phyloP scores from a whole-genome alignment of 2,329 filamentous ascomycete genomes.

The Lecanicillium sp. region DNA sequence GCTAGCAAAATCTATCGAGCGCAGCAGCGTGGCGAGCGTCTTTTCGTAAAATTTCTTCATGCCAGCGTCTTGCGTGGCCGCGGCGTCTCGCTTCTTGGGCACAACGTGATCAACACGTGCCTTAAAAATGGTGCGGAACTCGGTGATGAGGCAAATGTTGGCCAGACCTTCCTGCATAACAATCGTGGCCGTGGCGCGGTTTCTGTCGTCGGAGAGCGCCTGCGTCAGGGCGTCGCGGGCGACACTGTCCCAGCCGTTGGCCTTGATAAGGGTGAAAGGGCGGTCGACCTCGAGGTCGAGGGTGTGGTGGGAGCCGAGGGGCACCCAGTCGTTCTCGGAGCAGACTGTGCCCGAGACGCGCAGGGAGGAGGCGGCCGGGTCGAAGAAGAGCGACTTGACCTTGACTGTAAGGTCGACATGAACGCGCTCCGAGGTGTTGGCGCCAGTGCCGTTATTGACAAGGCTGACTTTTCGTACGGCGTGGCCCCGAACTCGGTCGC shows the following conservation, averaged over 20 bases:
- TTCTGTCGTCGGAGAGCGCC: slow-evolving; percentile 69
- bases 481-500: slow-evolving; percentile 49
- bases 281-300: slow-evolving; percentile 80
- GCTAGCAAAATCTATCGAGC: slow-evolving; percentile 68
- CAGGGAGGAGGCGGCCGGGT: slow-evolving; percentile 48
- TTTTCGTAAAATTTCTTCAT: slow-evolving; percentile 71
- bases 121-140: slow-evolving; percentile 71
- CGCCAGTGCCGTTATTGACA: slow-evolving; percentile 43
- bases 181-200: slow-evolving; percentile 79
- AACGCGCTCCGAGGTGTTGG: slow-evolving; percentile 44
- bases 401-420: slow-evolving; percentile 52
- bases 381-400: slow-evolving; percentile 53
- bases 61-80: slow-evolving; percentile 62
- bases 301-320: slow-evolving; percentile 52
- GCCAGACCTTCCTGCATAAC: slow-evolving; percentile 88
- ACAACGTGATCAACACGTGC: slow-evolving; percentile 55
- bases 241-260: slow-evolving; percentile 81
- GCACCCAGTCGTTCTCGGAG: slow-evolving; percentile 47
- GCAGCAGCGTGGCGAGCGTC: slow-evolving; percentile 66
- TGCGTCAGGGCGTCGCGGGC: slow-evolving; percentile 72
- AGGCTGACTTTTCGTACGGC: slow-evolving; percentile 50
- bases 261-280: slow-evolving; percentile 83
- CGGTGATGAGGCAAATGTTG: slow-evolving; percentile 77
- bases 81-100: slow-evolving; percentile 60
- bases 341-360: slow-evolving; percentile 51